Evolutionary conservation across 495 filamentous ascomycete species (phyloP).

Genomic region (Tirmania nivea): DNA sequence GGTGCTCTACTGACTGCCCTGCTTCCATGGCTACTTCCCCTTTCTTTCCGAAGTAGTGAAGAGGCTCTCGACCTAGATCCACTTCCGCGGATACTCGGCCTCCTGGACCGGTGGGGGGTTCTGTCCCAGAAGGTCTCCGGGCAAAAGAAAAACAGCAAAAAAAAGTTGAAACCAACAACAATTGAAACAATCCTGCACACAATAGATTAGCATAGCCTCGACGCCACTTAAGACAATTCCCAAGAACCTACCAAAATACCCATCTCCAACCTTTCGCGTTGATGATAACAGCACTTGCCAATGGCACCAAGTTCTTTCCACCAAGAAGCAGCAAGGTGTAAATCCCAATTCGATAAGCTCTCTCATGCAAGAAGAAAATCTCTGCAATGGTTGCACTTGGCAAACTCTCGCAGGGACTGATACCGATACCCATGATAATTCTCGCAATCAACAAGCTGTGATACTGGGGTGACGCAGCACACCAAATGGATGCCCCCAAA

Average conservation of each 20-base stretch:
- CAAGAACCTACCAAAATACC: conserved; percentile 54
- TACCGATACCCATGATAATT: conserved; percentile 68
- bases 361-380: conserved; percentile 89
- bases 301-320: conserved; percentile 78
- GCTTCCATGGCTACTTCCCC: too few relatives aligned
- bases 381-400: conserved; percentile 90
- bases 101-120: conserved; percentile 39
- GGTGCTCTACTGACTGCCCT: neutral
- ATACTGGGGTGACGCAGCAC: conserved; percentile 61
- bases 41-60: too few relatives aligned
- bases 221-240: neutral
- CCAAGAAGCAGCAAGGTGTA: conserved; percentile 78
- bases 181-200: conserved; percentile 55
- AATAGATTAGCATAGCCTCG: conserved; percentile 11
- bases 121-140: conserved; percentile 96
- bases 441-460: conserved; percentile 59
- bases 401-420: conserved; percentile 82
- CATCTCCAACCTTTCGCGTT: conserved; percentile 63
- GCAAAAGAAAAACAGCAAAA: conserved; percentile 69
- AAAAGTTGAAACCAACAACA: conserved; percentile 50
- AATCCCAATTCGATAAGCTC: conserved; percentile 85
- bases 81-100: conserved; percentile 4
- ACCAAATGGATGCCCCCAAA: conserved; percentile 63
- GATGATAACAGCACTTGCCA: conserved; percentile 76
- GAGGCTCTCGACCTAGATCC: too few relatives aligned